Evolutionary conservation across 2,329 filamentous ascomycete species (phyloP), one percentile per base, ranked within the genome.

Genomic region (Cercospora sp.): DNA sequence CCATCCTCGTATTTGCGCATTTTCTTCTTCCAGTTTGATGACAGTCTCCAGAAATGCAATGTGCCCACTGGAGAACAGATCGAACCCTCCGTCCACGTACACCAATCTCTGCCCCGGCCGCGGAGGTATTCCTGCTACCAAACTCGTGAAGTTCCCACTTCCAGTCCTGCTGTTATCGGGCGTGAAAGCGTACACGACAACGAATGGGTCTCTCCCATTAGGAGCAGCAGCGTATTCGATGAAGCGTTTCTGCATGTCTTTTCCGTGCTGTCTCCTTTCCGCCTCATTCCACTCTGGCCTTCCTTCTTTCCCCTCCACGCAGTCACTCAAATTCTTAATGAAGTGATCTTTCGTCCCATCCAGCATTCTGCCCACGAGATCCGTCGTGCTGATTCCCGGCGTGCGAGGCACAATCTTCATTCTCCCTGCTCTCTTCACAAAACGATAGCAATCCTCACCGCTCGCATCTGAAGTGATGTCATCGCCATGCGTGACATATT

Each of bases 381-480:
- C 95, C 3, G 95, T 99, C 1, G 95, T 99, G 9, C 93, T 97
- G 76, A 99, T 99, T 68, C 93, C 94, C 0, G 95, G 95, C 2
- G 95, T 98, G 71, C 95, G 88, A 83, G 97, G 97, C 57, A 99
- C 95, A 18, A 99, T 93, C 82, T 96, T 94, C 87, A 99, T 99
- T 53, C 95, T 88, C 12, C 91, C 90, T 1, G 94, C 95, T 48
- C 91, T 90, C 82, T 99, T 99, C 76, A 99, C 95, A 77, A 94
- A 98, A 69, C 95, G 91, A 82, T 99, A 99, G 83, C 94, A 98
- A 82, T 99, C 95, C 79, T 97, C 91, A 51, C 95, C 95, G 73
- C 89, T 89, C 78, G 91, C 92, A 81, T 99, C 95, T 0, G 93
- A 97, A 2, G 95, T 98, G 77, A 98, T 97, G 80, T 98, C 94